Base-by-base conservation (phyloP, 768 basidiomycete species). In the Xerocomellus dryophilus region DNA sequence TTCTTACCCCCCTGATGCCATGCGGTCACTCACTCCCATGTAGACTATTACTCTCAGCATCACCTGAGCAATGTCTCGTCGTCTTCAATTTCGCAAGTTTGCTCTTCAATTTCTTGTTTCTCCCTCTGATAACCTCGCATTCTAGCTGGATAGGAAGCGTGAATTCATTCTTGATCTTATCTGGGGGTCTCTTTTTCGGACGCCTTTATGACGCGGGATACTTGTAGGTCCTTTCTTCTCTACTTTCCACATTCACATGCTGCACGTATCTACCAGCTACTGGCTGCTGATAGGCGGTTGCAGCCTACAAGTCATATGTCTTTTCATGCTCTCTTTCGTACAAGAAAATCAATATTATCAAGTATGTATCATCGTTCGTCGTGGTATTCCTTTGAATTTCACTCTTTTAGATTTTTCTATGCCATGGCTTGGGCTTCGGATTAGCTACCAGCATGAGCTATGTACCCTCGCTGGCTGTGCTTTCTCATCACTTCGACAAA, bases 141-240 rank as follows among this genome's bases (percentile, higher is more conserved):
- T 46, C 34, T 51, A 74, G 71, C 6, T 76, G 72, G 72, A 76
- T 83, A 57, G 81, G 81, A 23, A 79, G 80, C 45, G 68, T 75
- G 5, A 78, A 81, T 50, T 59, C 79, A 2, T 73, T 78, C 43
- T 60, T 82, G 15, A 61, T 75, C 6, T 58, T 81, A 18, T 73
- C 75, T 0, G 69, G 71, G 34, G 79, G 80, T 1, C 63, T 81
- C 27, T 59, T 81, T 41, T 71, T 76, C 17, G 81, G 82, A 4
- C 72, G 74, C n/a, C 70, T 76, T 5, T 78, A 78, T 57, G 82
- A 83, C 49, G 70, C 64, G 11, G 82, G 81, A 34, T 77, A 79
- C 64, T 81, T 80, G 77, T 77, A 56, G 21, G 74, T 51, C 31
- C 14, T 7, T 35, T 36, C 7, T 7, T 2, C 25, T 38, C 14